Conservation (phyloP, 2,329 filamentous ascomycete species). For the Pseudogymnoascus sp. region DNA sequence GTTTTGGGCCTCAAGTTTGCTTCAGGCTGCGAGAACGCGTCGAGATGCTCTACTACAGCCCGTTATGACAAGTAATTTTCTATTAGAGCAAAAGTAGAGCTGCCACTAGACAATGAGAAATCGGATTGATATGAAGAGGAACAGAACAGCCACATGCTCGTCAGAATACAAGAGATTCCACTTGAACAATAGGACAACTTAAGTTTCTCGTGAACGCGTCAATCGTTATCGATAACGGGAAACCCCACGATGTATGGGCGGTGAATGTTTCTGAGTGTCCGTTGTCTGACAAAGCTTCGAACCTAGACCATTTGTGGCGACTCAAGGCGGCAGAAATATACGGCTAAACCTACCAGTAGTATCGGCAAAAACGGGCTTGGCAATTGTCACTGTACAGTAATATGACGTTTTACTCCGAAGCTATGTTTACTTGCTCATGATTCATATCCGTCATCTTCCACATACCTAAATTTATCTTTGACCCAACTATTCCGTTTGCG, state of each 20-base stretch:
- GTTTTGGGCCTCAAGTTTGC: not conserved
- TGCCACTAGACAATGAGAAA: too few relatives aligned
- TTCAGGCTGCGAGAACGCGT: not conserved
- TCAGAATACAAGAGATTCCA: not conserved
- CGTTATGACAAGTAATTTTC: not conserved
- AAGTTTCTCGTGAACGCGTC: not conserved
- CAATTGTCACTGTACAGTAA: not conserved
- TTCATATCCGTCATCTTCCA: conserved; percentile 1
- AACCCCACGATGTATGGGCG: not conserved
- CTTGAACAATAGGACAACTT: not conserved
- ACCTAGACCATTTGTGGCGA: not conserved
- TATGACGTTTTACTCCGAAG: conserved; percentile 8
- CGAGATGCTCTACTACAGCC: not conserved
- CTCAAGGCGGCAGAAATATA: not conserved
- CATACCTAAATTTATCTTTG: not conserved
- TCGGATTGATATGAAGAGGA: not conserved
- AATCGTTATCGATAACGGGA: not conserved
- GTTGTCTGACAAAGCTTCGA: not conserved
- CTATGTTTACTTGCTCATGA: conserved; percentile 2
- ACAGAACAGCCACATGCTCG: not conserved
- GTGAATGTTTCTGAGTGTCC: not conserved
- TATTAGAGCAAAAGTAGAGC: not conserved
- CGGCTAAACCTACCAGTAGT: not conserved
- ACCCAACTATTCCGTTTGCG: not conserved
- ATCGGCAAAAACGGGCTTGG: conserved; percentile 3